Base-by-base conservation (phyloP, 2,329 filamentous ascomycete species). In the Elsinoe arachidis region DNA sequence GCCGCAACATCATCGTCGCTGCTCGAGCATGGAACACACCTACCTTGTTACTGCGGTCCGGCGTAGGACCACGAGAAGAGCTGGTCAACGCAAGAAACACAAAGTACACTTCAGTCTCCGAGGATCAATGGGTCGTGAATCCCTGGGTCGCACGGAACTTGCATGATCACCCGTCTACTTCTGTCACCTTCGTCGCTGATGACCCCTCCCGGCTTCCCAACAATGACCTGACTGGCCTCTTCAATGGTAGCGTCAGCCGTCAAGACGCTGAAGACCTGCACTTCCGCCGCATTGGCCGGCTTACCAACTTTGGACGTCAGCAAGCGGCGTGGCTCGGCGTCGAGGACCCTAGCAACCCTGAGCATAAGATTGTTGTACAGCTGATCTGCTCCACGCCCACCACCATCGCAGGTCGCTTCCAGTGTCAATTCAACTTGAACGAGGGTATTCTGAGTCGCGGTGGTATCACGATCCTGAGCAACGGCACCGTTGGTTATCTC, bases 11-110 rank as follows among this genome's bases (percentile, higher is more conserved):
- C 7, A 59, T 74, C 46, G 61, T 73, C 43, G 72, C 70, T 39
- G 66, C 66, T 11, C 72, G 72, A 19, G 72, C 72, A 0, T 55
- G 65, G 19, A 59, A 61, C 12, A 62, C 58, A 21, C 63, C 64
- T 23, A 59, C 61, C 15, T 57, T 74, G 15, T 64, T 74, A 2
- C 71, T 73, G 67, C 66, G 68, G 56, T 73, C 70, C n/a, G 72
- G 70, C 9, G 73, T 74, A 53, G 73, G 68, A 14, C 61, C 61
- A 3, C 33, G 19, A 12, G 49, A 53, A 23, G 49, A 53, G 49
- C 34, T 53, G n/a, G 34, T 37, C 33, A 53, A 30, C 12, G 14
- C 49, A 7, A 11, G 12, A 5, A 38, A 14, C 34, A 33, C 49
- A 3, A 38, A 21, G n/a, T 53, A 53, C 33, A 53, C 49, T 9